phyloP scores from a whole-genome alignment of 2,329 filamentous ascomycete genomes.

The Paradendryphiella salina region DNA sequence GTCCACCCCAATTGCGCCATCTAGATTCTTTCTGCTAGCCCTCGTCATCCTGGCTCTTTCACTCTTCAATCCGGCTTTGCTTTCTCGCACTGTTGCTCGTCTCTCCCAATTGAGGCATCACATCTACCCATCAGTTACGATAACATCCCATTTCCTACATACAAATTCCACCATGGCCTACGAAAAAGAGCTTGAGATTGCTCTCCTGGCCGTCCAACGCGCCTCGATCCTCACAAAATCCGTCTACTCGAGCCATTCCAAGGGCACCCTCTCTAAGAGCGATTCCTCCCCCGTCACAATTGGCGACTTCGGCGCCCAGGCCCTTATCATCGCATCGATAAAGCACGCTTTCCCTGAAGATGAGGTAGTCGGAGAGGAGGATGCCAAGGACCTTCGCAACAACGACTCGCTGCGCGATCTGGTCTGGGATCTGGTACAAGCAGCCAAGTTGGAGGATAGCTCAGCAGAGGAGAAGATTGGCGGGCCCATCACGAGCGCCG shows the following conservation, averaged over 20 bases:
- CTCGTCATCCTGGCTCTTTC: constrained; percentile 41
- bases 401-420: constrained; percentile 70
- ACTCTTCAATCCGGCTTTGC: constrained; percentile 31
- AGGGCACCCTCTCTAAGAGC: constrained; percentile 91
- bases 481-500: constrained; percentile 66
- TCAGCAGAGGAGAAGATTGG: constrained; percentile 70
- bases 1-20: constrained; percentile 31
- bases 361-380: constrained; percentile 93
- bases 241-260: constrained; percentile 85
- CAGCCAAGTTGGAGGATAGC: constrained; percentile 68
- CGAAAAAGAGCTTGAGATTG: constrained; percentile 76
- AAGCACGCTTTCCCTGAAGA: constrained; percentile 87
- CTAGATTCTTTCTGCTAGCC: constrained; percentile 37
- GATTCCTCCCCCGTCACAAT: constrained; percentile 97
- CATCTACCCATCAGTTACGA: constrained; percentile 33
- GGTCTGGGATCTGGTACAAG: constrained; percentile 82
- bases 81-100: constrained; percentile 36
- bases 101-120: constrained; percentile 40
- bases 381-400: constrained; percentile 76
- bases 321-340: constrained; percentile 89
- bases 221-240: constrained; percentile 74
- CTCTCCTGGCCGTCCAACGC: constrained; percentile 85
- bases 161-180: constrained; percentile 55
- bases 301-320: constrained; percentile 96
- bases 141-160: constrained; percentile 14